Conservation (phyloP, 2,329 filamentous ascomycete species). For the Penicillium sp. region DNA sequence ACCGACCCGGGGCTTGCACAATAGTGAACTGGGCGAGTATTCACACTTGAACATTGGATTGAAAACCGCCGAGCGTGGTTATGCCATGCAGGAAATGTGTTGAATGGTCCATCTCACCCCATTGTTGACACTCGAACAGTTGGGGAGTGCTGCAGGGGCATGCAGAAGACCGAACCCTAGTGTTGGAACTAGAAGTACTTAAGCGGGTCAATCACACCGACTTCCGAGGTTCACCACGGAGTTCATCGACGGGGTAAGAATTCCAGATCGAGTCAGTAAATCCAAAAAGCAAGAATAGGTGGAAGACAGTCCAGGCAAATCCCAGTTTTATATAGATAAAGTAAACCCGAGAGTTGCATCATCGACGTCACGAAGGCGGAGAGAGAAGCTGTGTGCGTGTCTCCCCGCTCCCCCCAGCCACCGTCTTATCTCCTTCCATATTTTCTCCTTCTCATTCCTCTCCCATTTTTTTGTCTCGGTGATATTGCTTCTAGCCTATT, state of each 20-base stretch:
- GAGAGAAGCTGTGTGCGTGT: conserved; percentile 11
- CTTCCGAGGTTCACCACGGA: not conserved
- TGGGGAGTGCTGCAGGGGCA: conserved; percentile 2
- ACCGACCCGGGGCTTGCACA: no score
- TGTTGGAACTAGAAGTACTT: conserved; percentile 3
- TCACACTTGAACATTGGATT: no score
- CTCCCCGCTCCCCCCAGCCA: conserved; percentile 11
- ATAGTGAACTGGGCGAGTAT: no score
- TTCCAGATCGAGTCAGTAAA: not conserved
- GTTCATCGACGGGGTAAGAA: not conserved
- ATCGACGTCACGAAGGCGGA: conserved; percentile 28
- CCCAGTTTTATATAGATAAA: not conserved
- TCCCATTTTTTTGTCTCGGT: conserved; percentile 1
- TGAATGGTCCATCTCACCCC: no score
- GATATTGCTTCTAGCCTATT: conserved; percentile 6
- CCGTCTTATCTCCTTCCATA: conserved; percentile 10
- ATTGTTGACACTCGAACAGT: not conserved
- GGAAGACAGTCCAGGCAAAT: no score
- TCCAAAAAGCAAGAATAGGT: not conserved
- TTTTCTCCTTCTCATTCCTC: conserved; percentile 1
- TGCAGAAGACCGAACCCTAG: conserved; percentile 5
- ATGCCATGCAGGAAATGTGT: no score
- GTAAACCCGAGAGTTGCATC: conserved; percentile 13
- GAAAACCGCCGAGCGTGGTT: no score
- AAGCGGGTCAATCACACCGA: conserved; percentile 12